A percentile compares a stretch with the other conserved stretches of the same genome.
Evolutionary conservation across 1,284 basidiomycete genomes (phyloP).

Genomic region (Heterobasidion irregulare): DNA sequence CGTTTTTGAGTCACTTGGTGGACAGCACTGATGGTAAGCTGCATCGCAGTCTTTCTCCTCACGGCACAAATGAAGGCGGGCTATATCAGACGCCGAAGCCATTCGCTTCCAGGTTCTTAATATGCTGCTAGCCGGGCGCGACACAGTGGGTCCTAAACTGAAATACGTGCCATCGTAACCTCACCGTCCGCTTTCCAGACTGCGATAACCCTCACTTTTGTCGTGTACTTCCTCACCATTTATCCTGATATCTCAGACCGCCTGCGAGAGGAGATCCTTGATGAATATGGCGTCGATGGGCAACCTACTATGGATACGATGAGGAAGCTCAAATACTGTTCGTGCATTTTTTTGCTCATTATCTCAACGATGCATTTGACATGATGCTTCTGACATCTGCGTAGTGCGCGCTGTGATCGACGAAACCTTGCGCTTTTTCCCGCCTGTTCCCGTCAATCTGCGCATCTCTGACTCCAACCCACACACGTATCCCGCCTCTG

Average conservation of each 20-base stretch:
- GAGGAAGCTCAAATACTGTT: slow-evolving; percentile 46
- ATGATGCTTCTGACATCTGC: background rate
- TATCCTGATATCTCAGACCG: slow-evolving; percentile 44
- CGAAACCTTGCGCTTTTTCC: slow-evolving; percentile 65
- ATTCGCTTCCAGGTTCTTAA: slow-evolving; percentile 35
- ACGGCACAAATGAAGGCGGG: too few relatives aligned
- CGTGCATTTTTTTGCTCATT: slow-evolving; percentile 29
- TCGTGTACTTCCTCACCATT: slow-evolving; percentile 58
- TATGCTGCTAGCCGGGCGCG: slow-evolving; percentile 62
- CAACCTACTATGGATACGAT: slow-evolving; percentile 47
- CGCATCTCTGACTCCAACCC: slow-evolving; percentile 20
- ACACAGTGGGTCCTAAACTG: slow-evolving; percentile 43
- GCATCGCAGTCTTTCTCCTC: background rate
- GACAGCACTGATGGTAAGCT: slow-evolving; percentile 52
- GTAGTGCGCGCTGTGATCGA: slow-evolving; percentile 61
- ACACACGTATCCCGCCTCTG: slow-evolving; percentile 39
- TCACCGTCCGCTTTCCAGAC: slow-evolving; percentile 29
- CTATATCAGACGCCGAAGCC: slow-evolving; percentile 21
- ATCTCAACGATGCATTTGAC: background rate
- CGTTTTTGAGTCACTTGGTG: slow-evolving; percentile 56
- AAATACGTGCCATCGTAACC: background rate
- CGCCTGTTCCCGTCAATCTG: slow-evolving; percentile 61
- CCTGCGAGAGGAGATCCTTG: slow-evolving; percentile 54
- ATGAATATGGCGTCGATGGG: slow-evolving; percentile 36
- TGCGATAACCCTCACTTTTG: slow-evolving; percentile 51